Evolutionary conservation across 148 eudicot species (phyloP).

Genomic region (Fallopia convolvulus): DNA sequence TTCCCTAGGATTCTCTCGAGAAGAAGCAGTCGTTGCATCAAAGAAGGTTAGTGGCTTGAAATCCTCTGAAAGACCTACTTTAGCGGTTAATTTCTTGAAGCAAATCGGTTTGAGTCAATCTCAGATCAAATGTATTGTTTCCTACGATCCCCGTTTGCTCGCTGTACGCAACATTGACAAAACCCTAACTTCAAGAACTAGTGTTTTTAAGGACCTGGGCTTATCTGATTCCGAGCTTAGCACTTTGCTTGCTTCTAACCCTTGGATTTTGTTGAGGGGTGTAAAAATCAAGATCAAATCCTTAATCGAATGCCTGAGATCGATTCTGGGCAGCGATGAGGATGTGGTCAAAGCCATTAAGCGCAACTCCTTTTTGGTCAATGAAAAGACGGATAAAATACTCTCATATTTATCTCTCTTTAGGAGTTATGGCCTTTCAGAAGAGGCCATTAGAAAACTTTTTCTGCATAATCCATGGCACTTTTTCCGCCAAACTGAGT

Average conservation of each 20-base stretch:
- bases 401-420: constrained; percentile 6
- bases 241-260: not conserved
- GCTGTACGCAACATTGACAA: constrained; percentile 5
- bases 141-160: constrained; percentile 10
- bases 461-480: constrained; percentile 10
- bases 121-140: constrained; percentile 13
- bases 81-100: constrained; percentile 12
- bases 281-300: not conserved
- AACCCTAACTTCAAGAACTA: constrained; percentile 22
- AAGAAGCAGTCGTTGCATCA: not conserved
- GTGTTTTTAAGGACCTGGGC: constrained; percentile 14
- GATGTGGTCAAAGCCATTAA: constrained; percentile 14
- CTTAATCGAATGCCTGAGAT: constrained; percentile 3
- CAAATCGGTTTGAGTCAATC: constrained; percentile 3
- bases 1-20: no score
- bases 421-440: constrained; percentile 10
- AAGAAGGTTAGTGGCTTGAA: constrained; percentile 12
- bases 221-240: constrained; percentile 13
- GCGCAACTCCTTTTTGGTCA: not conserved
- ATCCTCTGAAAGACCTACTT: constrained; percentile 8
- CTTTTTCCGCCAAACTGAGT: not conserved
- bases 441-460: not conserved
- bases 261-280: not conserved
- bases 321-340: constrained; percentile 15
- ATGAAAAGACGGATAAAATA: not conserved